These are phyloP conservation scores for Fonsecaea pedrosoi DNA, from an alignment of 2,329 filamentous ascomycete species.

Conservation along the genomic window DNA sequence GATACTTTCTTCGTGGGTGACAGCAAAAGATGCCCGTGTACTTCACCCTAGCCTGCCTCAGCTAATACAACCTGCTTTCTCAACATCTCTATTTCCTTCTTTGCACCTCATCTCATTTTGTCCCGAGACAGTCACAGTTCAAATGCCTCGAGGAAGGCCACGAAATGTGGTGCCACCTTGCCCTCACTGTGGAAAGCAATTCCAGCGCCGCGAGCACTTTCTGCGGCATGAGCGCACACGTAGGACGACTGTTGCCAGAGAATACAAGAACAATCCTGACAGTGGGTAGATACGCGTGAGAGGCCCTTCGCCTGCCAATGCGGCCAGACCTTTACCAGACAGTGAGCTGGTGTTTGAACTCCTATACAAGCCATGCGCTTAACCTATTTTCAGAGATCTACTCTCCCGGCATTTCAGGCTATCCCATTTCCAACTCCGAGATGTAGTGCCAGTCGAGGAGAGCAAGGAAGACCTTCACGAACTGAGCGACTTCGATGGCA, in stretches of 20 bases:
- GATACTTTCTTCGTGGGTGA: too few relatives aligned
- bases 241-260: constrained; percentile 25
- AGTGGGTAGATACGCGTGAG: constrained; percentile 44
- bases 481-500: background rate
- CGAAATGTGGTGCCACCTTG: constrained; percentile 34
- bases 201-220: constrained; percentile 46
- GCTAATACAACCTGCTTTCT: too few relatives aligned
- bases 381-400: constrained; percentile 32
- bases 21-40: too few relatives aligned
- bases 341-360: constrained; percentile 37
- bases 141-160: constrained; percentile 26
- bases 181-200: constrained; percentile 44
- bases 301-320: constrained; percentile 45
- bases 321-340: constrained; percentile 43
- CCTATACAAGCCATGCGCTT: background rate
- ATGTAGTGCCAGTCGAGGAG: background rate
- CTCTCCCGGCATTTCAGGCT: constrained; percentile 33
- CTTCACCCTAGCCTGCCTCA: too few relatives aligned
- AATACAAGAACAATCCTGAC: constrained; percentile 15
- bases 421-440: constrained; percentile 14
- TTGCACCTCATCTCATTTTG: too few relatives aligned
- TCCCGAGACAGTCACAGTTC: background rate
- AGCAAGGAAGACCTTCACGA: background rate
- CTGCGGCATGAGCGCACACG: constrained; percentile 43
- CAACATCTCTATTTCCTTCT: too few relatives aligned